A percentile compares a stretch with the other conserved stretches of the same genome.
These are phyloP conservation scores for Candida schatavii DNA, from an alignment of 805 yeast genomes.

Conservation along the genomic window DNA sequence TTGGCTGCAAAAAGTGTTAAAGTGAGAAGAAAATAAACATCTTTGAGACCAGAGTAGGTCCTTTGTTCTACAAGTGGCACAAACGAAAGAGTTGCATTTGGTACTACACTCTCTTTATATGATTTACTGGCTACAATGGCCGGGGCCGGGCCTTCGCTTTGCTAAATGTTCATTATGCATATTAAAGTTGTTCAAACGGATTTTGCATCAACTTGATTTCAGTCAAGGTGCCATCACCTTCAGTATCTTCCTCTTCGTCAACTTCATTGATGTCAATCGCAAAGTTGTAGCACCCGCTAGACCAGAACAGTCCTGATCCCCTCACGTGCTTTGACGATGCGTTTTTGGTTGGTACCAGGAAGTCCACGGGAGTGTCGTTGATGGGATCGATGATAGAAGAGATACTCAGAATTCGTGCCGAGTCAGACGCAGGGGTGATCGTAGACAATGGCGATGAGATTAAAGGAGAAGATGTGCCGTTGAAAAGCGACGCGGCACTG, in stretches of 20 bases:
- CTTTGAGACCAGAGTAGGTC: too few species aligned
- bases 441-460: constrained; percentile 37
- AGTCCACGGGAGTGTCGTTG: constrained; percentile 39
- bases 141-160: too few species aligned
- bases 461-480: constrained; percentile 16
- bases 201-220: constrained; percentile 2
- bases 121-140: too few species aligned
- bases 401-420: constrained; percentile 15
- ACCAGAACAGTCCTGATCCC: constrained; percentile 19
- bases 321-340: constrained; percentile 15
- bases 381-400: constrained; percentile 33
- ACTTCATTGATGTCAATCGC: constrained; percentile 22
- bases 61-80: too few species aligned
- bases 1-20: too few species aligned
- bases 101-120: too few species aligned
- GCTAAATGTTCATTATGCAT: background rate
- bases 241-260: constrained; percentile 20
- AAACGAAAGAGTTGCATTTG: too few species aligned
- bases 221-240: constrained; percentile 6
- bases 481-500: background rate
- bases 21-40: background rate
- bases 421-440: constrained; percentile 27
- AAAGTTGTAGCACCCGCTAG: constrained; percentile 21
- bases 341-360: constrained; percentile 22
- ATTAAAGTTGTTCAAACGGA: constrained; percentile 1